These are phyloP conservation scores for Ammopiptanthus mongolicus DNA, from an alignment of 306 rosid species.

Conservation along the genomic window DNA sequence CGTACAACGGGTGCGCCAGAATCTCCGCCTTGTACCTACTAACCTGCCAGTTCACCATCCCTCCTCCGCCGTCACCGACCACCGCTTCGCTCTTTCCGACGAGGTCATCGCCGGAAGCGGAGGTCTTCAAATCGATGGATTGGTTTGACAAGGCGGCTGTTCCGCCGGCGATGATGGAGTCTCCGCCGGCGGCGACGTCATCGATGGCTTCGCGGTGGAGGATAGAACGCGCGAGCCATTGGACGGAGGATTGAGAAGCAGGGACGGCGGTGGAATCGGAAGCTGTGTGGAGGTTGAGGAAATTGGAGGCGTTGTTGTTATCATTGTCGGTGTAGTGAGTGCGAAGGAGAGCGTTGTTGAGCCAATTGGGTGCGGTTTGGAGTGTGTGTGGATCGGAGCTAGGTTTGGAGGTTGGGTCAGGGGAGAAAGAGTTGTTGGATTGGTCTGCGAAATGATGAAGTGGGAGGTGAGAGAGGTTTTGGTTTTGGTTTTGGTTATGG, in stretches of 20 bases:
- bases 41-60: slow-evolving; percentile 62
- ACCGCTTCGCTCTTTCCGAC: slow-evolving; percentile 38
- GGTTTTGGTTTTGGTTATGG: slow-evolving; percentile 67
- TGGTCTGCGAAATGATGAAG: slow-evolving; percentile 69
- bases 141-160: slow-evolving; percentile 50
- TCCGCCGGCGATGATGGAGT: too few relatives aligned
- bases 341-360: slow-evolving; percentile 72
- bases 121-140: slow-evolving; percentile 39
- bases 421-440: slow-evolving; percentile 21
- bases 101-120: not conserved
- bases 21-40: slow-evolving; percentile 69
- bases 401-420: slow-evolving; percentile 52
- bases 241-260: slow-evolving; percentile 45
- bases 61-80: slow-evolving; percentile 16
- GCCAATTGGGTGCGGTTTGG: slow-evolving; percentile 84
- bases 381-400: slow-evolving; percentile 36
- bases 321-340: slow-evolving; percentile 32
- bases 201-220: too few relatives aligned
- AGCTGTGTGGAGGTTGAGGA: slow-evolving; percentile 68
- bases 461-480: slow-evolving; percentile 55
- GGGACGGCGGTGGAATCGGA: slow-evolving; percentile 38
- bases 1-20: slow-evolving; percentile 72
- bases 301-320: slow-evolving; percentile 29
- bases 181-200: too few relatives aligned
- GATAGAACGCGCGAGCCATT: too few relatives aligned